Evolutionary conservation across 805 yeast species (phyloP).

Genomic region (Martiniozyma abietophila): DNA sequence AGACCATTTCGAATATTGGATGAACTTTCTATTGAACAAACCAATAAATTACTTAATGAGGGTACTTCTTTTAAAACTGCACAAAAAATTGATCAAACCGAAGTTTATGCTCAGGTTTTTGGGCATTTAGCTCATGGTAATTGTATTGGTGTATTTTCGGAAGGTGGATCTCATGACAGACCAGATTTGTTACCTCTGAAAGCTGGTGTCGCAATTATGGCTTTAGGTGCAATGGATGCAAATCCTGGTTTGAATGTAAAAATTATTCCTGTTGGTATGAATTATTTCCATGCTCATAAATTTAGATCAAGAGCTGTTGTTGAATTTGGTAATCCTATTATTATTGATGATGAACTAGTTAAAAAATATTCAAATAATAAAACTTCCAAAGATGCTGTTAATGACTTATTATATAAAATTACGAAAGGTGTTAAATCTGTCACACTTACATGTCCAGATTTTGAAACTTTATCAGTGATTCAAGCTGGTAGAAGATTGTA

Average conservation of each 20-base stretch:
- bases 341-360: conserved; percentile 52
- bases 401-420: conserved; percentile 57
- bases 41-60: conserved; percentile 35
- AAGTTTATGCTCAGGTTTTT: conserved; percentile 77
- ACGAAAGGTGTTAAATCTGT: conserved; percentile 72
- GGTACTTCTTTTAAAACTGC: conserved; percentile 66
- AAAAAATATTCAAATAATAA: conserved; percentile 49
- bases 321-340: conserved; percentile 87
- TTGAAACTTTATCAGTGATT: conserved; percentile 78
- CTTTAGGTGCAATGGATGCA: conserved; percentile 82
- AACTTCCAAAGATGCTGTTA: conserved; percentile 65
- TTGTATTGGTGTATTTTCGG: conserved; percentile 91
- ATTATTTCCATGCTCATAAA: conserved; percentile 91
- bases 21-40: conserved; percentile 27
- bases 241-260: conserved; percentile 69
- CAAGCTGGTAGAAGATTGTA: conserved; percentile 90
- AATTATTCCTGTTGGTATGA: conserved; percentile 96
- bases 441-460: conserved; percentile 82
- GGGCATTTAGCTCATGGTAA: conserved; percentile 71
- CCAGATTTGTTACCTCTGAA: conserved; percentile 85
- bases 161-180: conserved; percentile 97
- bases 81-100: conserved; percentile 74
- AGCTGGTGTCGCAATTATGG: conserved; percentile 98
- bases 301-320: conserved; percentile 92
- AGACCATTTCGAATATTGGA: conserved; percentile 68